phyloP scores from a whole-genome alignment of 78 protist genomes.

The slime mould (Dictyostelium discoideum) region DNA sequence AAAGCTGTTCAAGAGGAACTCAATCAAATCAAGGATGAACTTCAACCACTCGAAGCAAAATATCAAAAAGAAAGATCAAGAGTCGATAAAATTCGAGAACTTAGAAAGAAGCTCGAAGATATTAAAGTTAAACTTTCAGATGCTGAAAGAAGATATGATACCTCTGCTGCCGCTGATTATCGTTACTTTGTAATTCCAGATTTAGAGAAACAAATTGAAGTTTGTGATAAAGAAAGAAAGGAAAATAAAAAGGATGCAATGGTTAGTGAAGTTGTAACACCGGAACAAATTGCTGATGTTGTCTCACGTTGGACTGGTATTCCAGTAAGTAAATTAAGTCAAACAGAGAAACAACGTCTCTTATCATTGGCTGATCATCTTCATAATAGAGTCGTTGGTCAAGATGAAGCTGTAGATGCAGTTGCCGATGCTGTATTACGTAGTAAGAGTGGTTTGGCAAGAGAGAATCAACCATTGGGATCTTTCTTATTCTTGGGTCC shows the following conservation, averaged over 20 bases:
- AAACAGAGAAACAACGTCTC: constrained; percentile 91
- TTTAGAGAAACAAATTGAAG: constrained; percentile 75
- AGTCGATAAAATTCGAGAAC: constrained; percentile 84
- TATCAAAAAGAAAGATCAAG: constrained; percentile 91
- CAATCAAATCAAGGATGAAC: constrained; percentile 82
- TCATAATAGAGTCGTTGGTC: constrained; percentile 97
- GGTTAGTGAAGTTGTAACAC: constrained; percentile 83
- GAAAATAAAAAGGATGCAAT: constrained; percentile 40
- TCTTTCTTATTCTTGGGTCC: constrained; percentile 97
- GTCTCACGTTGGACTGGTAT: constrained; percentile 98
- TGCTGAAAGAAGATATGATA: constrained; percentile 94
- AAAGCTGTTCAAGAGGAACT: constrained; percentile 80
- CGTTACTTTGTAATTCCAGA: constrained; percentile 95
- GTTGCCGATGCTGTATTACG: constrained; percentile 96
- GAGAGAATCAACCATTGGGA: constrained; percentile 93
- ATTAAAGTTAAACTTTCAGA: constrained; percentile 76
- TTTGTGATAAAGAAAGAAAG: constrained; percentile 54
- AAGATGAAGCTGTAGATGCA: constrained; percentile 96
- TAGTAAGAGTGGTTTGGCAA: constrained; percentile 94
- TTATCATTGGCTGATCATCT: constrained; percentile 88
- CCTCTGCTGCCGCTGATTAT: constrained; percentile 93
- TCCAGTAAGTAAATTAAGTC: constrained; percentile 93
- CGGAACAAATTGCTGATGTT: constrained; percentile 90
- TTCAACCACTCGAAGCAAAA: constrained; percentile 86
- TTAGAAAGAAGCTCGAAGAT: constrained; percentile 88